A percentile compares a stretch with the other conserved stretches of the same genome.
These are phyloP conservation scores for Pythium diclinum DNA, from an alignment of 352 stramenopile genomes.

Conservation along the genomic window DNA sequence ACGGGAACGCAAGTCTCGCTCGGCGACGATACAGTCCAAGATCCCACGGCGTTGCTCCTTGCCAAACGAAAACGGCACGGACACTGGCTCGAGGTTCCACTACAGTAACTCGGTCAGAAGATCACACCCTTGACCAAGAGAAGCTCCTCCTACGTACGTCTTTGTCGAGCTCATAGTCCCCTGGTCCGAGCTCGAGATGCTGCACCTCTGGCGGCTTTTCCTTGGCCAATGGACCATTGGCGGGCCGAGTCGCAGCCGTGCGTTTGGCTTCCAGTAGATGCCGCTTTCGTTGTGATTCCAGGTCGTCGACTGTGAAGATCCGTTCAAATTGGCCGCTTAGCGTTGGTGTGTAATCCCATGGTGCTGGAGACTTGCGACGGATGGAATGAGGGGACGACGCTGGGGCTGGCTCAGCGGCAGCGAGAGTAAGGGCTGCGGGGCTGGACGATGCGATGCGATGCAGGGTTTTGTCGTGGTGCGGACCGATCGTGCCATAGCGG, in stretches of 20 bases:
- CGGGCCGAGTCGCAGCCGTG: background rate
- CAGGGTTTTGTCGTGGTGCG: constrained; percentile 25
- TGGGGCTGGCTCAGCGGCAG: constrained; percentile 5
- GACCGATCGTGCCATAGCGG: constrained; percentile 41
- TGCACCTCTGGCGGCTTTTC: constrained; percentile 14
- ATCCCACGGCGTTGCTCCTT: constrained; percentile 46
- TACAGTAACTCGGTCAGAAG: constrained; percentile 7
- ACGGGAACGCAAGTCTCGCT: constrained; percentile 11
- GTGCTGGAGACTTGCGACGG: constrained; percentile 22
- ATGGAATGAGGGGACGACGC: constrained; percentile 7
- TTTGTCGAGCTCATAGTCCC: constrained; percentile 50
- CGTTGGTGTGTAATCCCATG: constrained; percentile 39
- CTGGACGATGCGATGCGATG: constrained; percentile 8
- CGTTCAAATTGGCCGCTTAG: constrained; percentile 40
- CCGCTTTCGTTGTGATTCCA: constrained; percentile 18
- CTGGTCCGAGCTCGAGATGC: constrained; percentile 42
- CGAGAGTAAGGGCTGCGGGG: constrained; percentile 8
- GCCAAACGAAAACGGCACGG: constrained; percentile 46
- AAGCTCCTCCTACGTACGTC: constrained; percentile 27
- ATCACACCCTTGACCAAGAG: too few relatives aligned
- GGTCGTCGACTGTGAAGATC: constrained; percentile 42
- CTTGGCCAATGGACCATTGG: background rate
- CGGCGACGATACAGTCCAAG: constrained; percentile 31
- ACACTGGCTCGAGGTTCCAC: constrained; percentile 42
- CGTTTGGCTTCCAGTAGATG: constrained; percentile 9